Evolutionary conservation across 352 stramenopile genomes (phyloP).

Genomic region (Globisporangium cederbergense): DNA sequence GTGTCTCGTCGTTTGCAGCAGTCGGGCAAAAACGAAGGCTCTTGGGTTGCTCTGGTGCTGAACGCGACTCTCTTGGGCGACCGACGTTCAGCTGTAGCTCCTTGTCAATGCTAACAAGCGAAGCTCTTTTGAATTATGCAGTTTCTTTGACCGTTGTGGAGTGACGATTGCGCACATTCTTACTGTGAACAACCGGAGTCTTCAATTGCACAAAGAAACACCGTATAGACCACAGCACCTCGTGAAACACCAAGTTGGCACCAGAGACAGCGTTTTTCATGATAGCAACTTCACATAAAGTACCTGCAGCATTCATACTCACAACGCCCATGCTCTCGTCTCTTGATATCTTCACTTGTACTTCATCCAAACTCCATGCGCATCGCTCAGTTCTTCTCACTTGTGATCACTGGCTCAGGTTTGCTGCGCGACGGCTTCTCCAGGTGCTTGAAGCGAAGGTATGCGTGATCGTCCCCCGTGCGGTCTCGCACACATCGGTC

Average conservation of each 20-base stretch:
- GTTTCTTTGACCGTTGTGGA: too few relatives aligned
- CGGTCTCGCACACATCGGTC: constrained; percentile 81
- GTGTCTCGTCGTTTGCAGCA: not conserved
- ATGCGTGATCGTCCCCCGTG: constrained; percentile 75
- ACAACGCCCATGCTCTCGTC: not conserved
- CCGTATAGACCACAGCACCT: too few relatives aligned
- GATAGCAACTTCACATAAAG: not conserved
- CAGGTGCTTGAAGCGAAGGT: constrained; percentile 80
- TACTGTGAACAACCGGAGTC: not conserved
- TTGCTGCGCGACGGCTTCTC: constrained; percentile 34
- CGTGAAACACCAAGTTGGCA: too few relatives aligned
- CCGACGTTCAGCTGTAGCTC: not conserved
- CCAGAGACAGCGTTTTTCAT: too few relatives aligned
- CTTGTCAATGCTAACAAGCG: not conserved
- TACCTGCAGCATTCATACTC: not conserved
- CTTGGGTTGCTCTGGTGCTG: too few relatives aligned
- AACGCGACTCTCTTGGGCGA: not conserved
- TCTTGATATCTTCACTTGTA: not conserved
- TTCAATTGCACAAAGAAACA: too few relatives aligned
- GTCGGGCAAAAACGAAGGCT: not conserved
- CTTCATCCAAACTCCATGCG: too few relatives aligned
- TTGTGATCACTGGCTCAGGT: constrained; percentile 14
- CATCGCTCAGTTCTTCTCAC: constrained; percentile 1
- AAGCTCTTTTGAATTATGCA: too few relatives aligned
- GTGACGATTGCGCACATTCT: too few relatives aligned